Percentiles rank a stretch among this genome's conserved stretches.
phyloP scores from a whole-genome alignment of 2,329 filamentous ascomycete species.

The Penicillium sp. region DNA sequence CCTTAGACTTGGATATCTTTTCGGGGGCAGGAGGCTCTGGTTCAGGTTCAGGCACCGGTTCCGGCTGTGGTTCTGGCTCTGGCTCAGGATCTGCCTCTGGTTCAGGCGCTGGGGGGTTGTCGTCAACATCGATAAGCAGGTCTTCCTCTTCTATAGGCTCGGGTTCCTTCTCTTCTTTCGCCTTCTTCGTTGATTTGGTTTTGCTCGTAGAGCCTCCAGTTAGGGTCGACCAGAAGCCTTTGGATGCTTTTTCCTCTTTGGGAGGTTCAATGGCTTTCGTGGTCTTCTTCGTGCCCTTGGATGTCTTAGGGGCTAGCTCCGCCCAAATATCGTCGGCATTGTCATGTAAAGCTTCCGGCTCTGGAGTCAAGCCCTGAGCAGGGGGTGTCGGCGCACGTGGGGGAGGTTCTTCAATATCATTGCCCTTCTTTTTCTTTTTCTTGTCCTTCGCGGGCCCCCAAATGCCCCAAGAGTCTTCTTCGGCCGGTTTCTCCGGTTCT shows the following conservation, averaged over 20 bases:
- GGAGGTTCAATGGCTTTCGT: conserved; percentile 18
- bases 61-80: conserved; percentile 32
- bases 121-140: conserved; percentile 36
- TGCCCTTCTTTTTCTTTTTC: conserved; percentile 50
- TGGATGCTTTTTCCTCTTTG: conserved; percentile 41
- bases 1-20: conserved; percentile 44
- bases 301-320: conserved; percentile 37
- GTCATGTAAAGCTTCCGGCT: conserved; percentile 32
- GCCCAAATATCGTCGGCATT: conserved; percentile 43
- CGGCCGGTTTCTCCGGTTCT: conserved; percentile 14
- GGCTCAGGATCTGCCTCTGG: conserved; percentile 34
- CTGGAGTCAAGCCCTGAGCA: conserved; percentile 43
- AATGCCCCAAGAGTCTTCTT: conserved; percentile 32
- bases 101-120: conserved; percentile 29
- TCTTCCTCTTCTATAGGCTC: conserved; percentile 25
- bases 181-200: conserved; percentile 47
- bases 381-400: conserved; percentile 51
- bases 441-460: conserved; percentile 46
- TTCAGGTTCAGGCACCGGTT: conserved; percentile 33
- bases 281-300: conserved; percentile 35
- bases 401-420: conserved; percentile 43
- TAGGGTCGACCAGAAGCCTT: conserved; percentile 47
- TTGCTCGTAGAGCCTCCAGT: conserved; percentile 42
- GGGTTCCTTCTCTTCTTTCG: conserved; percentile 35
- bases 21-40: conserved; percentile 43